These are phyloP conservation scores for Terana coerulea DNA, from an alignment of 768 basidiomycete species.

Conservation along the genomic window DNA sequence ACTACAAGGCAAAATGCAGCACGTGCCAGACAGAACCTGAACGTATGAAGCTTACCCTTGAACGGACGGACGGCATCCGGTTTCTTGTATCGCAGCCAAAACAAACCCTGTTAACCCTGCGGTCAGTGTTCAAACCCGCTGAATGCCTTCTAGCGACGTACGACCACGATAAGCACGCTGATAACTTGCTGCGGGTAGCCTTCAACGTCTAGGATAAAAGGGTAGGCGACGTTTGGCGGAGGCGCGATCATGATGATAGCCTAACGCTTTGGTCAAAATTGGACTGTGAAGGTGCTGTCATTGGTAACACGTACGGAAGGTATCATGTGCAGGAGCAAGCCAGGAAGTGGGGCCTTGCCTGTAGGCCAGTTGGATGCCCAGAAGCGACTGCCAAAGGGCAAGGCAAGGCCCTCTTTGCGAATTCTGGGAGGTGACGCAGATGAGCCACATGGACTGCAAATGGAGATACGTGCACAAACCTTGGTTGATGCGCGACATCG, in stretches of 20 bases:
- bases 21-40: not conserved
- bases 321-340: constrained; percentile 51
- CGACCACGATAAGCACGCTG: constrained; percentile 51
- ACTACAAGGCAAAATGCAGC: constrained; percentile 26
- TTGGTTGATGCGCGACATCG: constrained; percentile 50
- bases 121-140: no score
- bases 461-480: constrained; percentile 16
- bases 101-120: constrained; percentile 37
- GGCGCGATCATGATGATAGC: constrained; percentile 52
- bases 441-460: not conserved
- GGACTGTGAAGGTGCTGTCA: not conserved
- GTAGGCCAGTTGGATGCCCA: constrained; percentile 65
- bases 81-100: constrained; percentile 51
- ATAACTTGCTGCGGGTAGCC: constrained; percentile 54
- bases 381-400: constrained; percentile 54
- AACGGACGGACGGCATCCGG: constrained; percentile 48
- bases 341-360: constrained; percentile 52
- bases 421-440: constrained; percentile 23
- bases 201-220: constrained; percentile 57
- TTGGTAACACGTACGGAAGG: constrained; percentile 35
- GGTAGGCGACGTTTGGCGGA: constrained; percentile 49
- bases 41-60: constrained; percentile 36
- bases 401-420: constrained; percentile 61
- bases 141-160: no score
- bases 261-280: constrained; percentile 22